These are phyloP conservation scores for Chytridium lagenaria DNA, from an alignment of 371 early-diverging fungal genomes.

Conservation along the genomic window DNA sequence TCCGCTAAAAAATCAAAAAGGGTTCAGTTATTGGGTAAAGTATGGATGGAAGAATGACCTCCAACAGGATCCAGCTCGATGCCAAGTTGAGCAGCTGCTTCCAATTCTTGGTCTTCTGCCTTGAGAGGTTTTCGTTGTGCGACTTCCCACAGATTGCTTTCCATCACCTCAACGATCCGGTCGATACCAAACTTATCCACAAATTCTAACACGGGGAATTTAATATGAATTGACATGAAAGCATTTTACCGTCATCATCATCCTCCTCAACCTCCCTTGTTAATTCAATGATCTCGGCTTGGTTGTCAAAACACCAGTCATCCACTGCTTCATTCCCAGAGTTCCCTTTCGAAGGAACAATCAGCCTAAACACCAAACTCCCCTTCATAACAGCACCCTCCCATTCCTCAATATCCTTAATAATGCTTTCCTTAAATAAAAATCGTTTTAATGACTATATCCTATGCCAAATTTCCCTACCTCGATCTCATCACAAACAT, in stretches of 20 bases:
- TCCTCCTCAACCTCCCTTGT: background rate
- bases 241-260: background rate
- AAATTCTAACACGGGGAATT: background rate
- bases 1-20: background rate
- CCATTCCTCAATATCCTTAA: background rate
- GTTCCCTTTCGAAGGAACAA: background rate
- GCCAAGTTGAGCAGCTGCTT: background rate
- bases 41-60: background rate
- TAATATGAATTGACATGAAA: background rate
- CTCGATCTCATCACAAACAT: slow-evolving; percentile 2
- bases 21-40: background rate
- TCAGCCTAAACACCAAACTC: background rate
- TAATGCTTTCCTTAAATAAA: background rate
- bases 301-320: slow-evolving; percentile 13
- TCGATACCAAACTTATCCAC: slow-evolving; percentile 55
- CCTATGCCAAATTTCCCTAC: background rate
- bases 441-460: background rate
- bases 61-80: background rate
- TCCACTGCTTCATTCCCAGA: background rate
- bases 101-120: background rate
- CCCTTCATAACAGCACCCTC: background rate
- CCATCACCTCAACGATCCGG: slow-evolving; percentile 68
- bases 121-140: background rate
- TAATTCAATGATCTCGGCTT: background rate
- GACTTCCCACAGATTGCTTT: slow-evolving; percentile 78